Percentiles rank a stretch among this genome's conserved stretches.
Conservation (phyloP, 305 asterid genomes). For the Fraxinus xanthoxyloides region DNA sequence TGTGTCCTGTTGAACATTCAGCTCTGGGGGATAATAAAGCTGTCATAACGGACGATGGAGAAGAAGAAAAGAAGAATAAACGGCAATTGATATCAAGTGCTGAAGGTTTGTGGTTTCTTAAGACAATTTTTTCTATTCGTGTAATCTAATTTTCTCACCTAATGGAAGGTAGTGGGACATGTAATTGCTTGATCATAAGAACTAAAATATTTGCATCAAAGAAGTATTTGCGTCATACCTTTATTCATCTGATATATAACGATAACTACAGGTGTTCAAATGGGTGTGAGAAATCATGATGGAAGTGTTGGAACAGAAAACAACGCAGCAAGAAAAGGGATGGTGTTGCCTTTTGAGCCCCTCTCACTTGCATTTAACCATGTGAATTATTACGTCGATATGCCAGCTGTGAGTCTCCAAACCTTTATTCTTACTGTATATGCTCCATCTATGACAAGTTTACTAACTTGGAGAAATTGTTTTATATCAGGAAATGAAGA, state of each 20-base stretch:
- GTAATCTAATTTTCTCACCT: not conserved
- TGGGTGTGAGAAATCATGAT: conserved; percentile 31
- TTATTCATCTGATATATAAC: not conserved
- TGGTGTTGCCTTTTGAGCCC: conserved; percentile 80
- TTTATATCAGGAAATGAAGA: conserved; percentile 70
- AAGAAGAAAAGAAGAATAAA: conserved; percentile 29
- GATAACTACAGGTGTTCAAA: conserved; percentile 39
- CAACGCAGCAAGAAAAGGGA: conserved; percentile 50
- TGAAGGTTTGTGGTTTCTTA: conserved; percentile 36
- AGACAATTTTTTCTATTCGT: not conserved
- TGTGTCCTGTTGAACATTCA: conserved; percentile 25
- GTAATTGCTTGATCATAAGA: not conserved
- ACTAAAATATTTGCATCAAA: not conserved
- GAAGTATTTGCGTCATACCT: not conserved
- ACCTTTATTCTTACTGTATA: not conserved
- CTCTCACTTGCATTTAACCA: conserved; percentile 76
- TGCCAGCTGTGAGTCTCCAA: conserved; percentile 70
- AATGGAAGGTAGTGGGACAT: not conserved
- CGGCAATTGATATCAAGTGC: conserved; percentile 18
- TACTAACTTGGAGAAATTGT: conserved; percentile 13
- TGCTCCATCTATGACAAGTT: not conserved
- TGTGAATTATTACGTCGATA: conserved; percentile 73
- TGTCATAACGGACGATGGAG: conserved; percentile 33
- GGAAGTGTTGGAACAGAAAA: conserved; percentile 18
- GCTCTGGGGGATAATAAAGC: conserved; percentile 65